Evolutionary conservation across 805 yeast species (phyloP), one percentile per base, ranked within the genome.

Genomic region (Teunomyces gatunensis): DNA sequence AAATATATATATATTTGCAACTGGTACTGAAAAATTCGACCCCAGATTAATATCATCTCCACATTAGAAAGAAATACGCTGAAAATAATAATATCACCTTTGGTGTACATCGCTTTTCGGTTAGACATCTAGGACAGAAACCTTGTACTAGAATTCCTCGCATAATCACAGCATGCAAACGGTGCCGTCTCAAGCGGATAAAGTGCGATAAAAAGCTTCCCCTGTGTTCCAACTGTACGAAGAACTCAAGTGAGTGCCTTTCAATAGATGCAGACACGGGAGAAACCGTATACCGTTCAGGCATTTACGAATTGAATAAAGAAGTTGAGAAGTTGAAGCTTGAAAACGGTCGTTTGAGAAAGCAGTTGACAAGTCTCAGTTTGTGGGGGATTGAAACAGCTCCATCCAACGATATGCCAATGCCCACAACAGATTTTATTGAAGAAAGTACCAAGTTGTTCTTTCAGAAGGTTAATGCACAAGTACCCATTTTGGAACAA

Each of bases 131-230:
- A n/a, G 18, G 29, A 10, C 29, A 6, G 15, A 21, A n/a, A 13
- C 15, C 40, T 6, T 20, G 28, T 12, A 37, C 25, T 4, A 13
- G 40, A 23, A 37, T 37, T 23, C 25, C 28, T 20, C 28, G 40
- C 4, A 37, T 37, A 21, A 37, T 37, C 7, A 37, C 40, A 5
- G 40, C 40, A 17, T 37, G 40, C 29, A n/a, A 37, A 37, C 15
- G 40, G 40, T 37, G 40, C 10, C 40, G 40, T 12, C 40, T 20
- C 25, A 37, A 37, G 29, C 40, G 40, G 10, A 37, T 37, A 6
- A 37, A 37, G 29, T 37, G 40, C 17, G 40, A 37, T 23, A 37
- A 37, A 5, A 21, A 12, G 12, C 40, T 37, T 23, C 40, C 40
- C 4, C 25, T 15, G 17, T 37, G 40, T 13, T 37, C 40, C 25